Evolutionary conservation across 345 rosid species (phyloP), one percentile per base, ranked within the genome.

Genomic region (Barbarea vulgaris): DNA sequence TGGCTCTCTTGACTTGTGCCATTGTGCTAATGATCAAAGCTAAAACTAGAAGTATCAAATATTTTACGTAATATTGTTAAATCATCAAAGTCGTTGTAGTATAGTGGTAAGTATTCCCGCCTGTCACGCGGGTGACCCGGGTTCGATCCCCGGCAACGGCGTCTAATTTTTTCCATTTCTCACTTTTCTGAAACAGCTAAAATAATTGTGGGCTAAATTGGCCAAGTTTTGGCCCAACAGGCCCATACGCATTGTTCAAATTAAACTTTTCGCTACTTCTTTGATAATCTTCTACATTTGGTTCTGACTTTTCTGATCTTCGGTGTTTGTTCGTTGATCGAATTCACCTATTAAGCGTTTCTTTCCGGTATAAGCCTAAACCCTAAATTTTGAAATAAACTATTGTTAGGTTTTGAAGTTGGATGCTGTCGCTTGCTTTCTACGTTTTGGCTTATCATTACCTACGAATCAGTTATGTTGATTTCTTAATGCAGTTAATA

Each of bases 121-220:
- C 97, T 89, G 96, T 91, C 97, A 94, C 92, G 86, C 88, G 88
- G 88, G 94, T 50, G 95, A 87, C 97, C 96, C 92, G 96, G 85
- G 93, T 87, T 91, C 97, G 97, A 89, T 88, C 83, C 88, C 95
- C 91, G 89, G 94, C 91, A 87, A 81, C 87, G 93, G 96, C 85
- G 95, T 7, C 0, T 2, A 0, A 9, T 15, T 58, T 25, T 24
- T 22, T n/a, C n/a, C n/a, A n/a, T n/a, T 34, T 1, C 0, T 21
- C 18, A 12, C 7, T 15, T n/a, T n/a, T 67, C 8, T 44, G 17
- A 28, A 65, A 18, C 3, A 27, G 6, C 9, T 9, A 4, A 25
- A 19, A 12, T 7, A 4, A 7, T 25, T 33, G 12, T 58, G 64
- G 44, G 9, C 64, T 19, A 8, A 30, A 31, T 4, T 31, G 28